Evolutionary conservation across 805 yeast species (phyloP), one percentile per base, ranked within the genome.

Genomic region (Lipomyces spencermartinsiae): DNA sequence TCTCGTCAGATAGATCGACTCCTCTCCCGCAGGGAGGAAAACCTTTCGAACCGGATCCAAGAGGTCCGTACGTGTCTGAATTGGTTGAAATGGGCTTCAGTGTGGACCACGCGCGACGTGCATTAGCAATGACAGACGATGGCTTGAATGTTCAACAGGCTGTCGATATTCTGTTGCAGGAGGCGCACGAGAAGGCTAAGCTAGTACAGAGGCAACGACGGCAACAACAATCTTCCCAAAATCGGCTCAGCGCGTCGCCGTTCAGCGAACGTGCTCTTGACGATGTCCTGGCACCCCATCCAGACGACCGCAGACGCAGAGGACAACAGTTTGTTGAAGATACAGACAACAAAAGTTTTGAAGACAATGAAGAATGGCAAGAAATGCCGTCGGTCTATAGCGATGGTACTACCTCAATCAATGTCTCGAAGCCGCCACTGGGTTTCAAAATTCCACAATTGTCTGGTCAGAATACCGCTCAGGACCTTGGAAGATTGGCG

Each of bases 51-150:
- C 29, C 59, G 4, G 68, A 74, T 37, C 73, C 71, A 2, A 34
- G 72, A 19, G 77, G 74, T 55, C 68, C 66, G 35, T 82, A 86
- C 0, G 75, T 91, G 19, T 94, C 94, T 0, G 90, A 87, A 72
- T 80, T 91, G 56, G 78, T 90, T 1, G 95, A 91, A 67, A 92
- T 92, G 87, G 97, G 97, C 1, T 92, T 92, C 74, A 78, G 89
- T 0, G 79, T 84, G 0, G 87, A 86, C 1, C 85, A 82, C 62
- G 87, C 95, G 4, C 83, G 82, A 33, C 78, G 79, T 1, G 96
- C 96, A 0, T 80, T 92, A 49, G 82, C 78, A 7, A 78, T 81
- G 58, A 85, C 88, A 0, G 76, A 75, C 0, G 74, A 79, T 43
- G 91, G 93, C 0, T 75, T 83, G 5, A 86, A 89, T 71, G 80